Evolutionary conservation across 2,329 filamentous ascomycete genomes (phyloP).

Genomic region (Colletotrichum sp.): DNA sequence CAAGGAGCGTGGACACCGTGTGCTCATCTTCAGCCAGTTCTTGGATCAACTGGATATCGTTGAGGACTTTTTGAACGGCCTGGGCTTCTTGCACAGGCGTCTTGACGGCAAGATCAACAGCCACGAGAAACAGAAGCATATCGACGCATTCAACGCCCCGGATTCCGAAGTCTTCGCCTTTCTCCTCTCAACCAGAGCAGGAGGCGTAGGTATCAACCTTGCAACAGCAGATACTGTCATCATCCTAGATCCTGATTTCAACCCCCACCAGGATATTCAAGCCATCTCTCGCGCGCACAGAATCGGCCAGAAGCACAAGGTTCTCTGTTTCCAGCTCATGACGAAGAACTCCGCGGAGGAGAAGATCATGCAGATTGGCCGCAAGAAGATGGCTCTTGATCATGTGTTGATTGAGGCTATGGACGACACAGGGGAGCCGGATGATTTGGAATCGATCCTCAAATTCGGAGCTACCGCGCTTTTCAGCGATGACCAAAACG

Average conservation of each 20-base stretch:
- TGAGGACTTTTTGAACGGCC: conserved; percentile 85
- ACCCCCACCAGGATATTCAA: conserved; percentile 97
- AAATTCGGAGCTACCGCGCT: conserved; percentile 86
- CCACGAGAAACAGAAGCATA: conserved; percentile 90
- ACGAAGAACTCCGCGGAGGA: conserved; percentile 90
- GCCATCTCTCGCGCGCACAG: conserved; percentile 93
- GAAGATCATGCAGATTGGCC: conserved; percentile 93
- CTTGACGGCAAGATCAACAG: conserved; percentile 85
- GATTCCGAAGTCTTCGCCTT: conserved; percentile 87
- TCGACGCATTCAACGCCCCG: conserved; percentile 90
- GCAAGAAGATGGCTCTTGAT: conserved; percentile 94
- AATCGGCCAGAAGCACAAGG: conserved; percentile 95
- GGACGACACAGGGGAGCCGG: conserved; percentile 80
- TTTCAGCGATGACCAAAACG: conserved; percentile 73
- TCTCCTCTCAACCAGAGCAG: conserved; percentile 89
- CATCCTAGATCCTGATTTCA: conserved; percentile 96
- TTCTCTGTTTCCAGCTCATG: conserved; percentile 93
- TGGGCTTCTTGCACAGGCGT: conserved; percentile 76
- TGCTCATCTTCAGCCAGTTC: conserved; percentile 96
- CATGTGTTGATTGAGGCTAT: conserved; percentile 94
- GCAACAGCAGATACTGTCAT: conserved; percentile 98
- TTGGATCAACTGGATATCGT: conserved; percentile 86
- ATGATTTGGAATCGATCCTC: conserved; percentile 87
- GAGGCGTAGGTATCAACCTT: conserved; percentile 96
- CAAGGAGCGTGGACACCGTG: conserved; percentile 82